Conservation (phyloP, 2,329 filamentous ascomycete species). For the Botrytis elliptica region DNA sequence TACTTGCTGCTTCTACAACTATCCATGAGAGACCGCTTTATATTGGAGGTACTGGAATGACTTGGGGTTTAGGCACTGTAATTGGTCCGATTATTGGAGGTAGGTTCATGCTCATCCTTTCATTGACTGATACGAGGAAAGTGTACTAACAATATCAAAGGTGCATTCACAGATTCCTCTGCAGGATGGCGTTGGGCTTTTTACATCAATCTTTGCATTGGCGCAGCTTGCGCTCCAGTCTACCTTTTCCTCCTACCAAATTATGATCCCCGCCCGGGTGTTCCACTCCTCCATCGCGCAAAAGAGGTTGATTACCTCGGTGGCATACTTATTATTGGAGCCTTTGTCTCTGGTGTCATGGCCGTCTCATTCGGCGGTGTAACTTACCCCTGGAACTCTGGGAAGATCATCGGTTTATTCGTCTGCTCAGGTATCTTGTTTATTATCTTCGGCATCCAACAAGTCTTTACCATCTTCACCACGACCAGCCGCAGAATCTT, state of each 20-base stretch:
- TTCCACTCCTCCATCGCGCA: conserved; percentile 28
- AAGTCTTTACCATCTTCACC: conserved; percentile 37
- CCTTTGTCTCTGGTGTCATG: conserved; percentile 40
- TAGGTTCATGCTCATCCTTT: not conserved
- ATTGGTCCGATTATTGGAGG: conserved; percentile 4
- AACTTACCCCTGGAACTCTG: conserved; percentile 36
- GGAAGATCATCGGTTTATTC: conserved; percentile 38
- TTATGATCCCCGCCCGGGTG: conserved; percentile 38
- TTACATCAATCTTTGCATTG: conserved; percentile 8
- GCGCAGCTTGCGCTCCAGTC: conserved; percentile 36
- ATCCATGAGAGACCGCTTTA: conserved; percentile 40
- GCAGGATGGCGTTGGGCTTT: conserved; percentile 15
- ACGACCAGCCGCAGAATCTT: conserved; percentile 33
- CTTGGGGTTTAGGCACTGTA: not conserved
- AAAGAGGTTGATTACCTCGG: conserved; percentile 36
- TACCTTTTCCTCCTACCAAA: conserved; percentile 47
- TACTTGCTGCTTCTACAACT: conserved; percentile 43
- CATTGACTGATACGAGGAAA: not conserved
- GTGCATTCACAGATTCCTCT: not conserved
- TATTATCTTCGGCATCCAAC: conserved; percentile 28
- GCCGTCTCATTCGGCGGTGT: conserved; percentile 40
- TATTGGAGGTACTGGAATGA: not conserved
- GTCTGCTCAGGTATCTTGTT: conserved; percentile 47
- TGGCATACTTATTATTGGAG: conserved; percentile 37
- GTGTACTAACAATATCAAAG: not conserved